phyloP scores from a whole-genome alignment of 495 filamentous ascomycete species.

The Trichoderma asperelloides region DNA sequence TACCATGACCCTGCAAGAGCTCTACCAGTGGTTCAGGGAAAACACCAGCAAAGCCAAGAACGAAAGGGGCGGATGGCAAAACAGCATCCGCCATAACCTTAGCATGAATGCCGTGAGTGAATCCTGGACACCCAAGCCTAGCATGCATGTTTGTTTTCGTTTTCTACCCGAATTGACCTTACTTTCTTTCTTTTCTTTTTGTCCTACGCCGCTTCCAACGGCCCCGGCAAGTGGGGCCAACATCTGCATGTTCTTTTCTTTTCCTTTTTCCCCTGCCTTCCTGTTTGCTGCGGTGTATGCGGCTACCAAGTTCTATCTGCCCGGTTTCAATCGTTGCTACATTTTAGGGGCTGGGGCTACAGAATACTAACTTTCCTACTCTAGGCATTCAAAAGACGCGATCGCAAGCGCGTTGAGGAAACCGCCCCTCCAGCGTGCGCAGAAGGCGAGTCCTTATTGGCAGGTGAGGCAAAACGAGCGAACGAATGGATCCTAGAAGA shows the following conservation, averaged over 20 bases:
- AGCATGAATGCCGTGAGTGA: slow-evolving; percentile 87
- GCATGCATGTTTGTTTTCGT: not conserved
- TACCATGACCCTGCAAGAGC: slow-evolving; percentile 70
- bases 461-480: slow-evolving; percentile 23
- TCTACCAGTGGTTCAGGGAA: slow-evolving; percentile 82
- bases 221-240: not conserved
- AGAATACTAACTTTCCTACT: not conserved
- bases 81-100: slow-evolving; percentile 92
- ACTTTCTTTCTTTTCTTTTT: not conserved
- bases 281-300: not conserved
- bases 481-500: slow-evolving; percentile 35
- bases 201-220: not conserved
- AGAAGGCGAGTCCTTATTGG: slow-evolving; percentile 8
- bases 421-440: slow-evolving; percentile 6
- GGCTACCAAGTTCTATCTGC: not conserved
- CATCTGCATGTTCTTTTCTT: not conserved
- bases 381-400: slow-evolving; percentile 38
- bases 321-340: not conserved
- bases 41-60: slow-evolving; percentile 68
- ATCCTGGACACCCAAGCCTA: not conserved
- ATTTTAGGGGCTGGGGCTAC: not conserved
- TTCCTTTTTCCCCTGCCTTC: not conserved
- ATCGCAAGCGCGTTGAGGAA: slow-evolving; percentile 18
- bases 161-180: not conserved
- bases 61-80: slow-evolving; percentile 78